phyloP scores from a whole-genome alignment of 352 stramenopile species.

The Phytopythium oedochilum region DNA sequence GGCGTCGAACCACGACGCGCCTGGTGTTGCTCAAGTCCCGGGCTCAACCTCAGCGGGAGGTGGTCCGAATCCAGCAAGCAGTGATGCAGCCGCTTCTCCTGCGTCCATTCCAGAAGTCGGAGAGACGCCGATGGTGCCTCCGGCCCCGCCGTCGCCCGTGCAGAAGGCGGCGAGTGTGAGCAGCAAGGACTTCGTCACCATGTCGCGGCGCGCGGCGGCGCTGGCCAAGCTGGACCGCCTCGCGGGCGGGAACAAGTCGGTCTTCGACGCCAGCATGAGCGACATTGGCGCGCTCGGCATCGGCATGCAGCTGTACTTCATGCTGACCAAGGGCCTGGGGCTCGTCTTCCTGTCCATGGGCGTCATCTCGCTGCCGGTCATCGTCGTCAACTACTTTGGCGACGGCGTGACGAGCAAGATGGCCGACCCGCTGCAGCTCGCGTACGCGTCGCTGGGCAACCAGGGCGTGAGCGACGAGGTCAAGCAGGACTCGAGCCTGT shows the following conservation, averaged over 20 bases:
- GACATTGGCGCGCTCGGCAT: slow-evolving; percentile 80
- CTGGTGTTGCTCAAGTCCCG: neutral
- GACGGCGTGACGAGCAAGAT: slow-evolving; percentile 62
- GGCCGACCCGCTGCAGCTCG: slow-evolving; percentile 63
- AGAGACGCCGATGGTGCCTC: slow-evolving; percentile 2
- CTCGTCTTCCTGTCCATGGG: slow-evolving; percentile 70
- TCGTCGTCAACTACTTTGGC: slow-evolving; percentile 60
- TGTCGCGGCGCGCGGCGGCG: slow-evolving; percentile 42
- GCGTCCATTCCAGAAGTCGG: neutral
- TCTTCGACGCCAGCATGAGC: slow-evolving; percentile 53
- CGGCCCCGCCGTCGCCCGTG: slow-evolving; percentile 4
- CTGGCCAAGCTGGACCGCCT: slow-evolving; percentile 52
- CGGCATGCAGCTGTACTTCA: slow-evolving; percentile 82
- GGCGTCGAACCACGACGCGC: neutral
- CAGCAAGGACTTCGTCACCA: slow-evolving; percentile 45
- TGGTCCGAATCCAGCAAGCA: neutral
- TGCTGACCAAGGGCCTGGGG: slow-evolving; percentile 74
- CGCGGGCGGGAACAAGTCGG: slow-evolving; percentile 53
- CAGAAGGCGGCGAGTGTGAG: slow-evolving; percentile 1
- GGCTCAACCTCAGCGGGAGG: neutral
- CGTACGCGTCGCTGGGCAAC: slow-evolving; percentile 73
- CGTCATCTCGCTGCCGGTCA: slow-evolving; percentile 50
- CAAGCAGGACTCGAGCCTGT: slow-evolving; percentile 31
- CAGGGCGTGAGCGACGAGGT: slow-evolving; percentile 65
- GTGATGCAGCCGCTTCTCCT: neutral